Evolutionary conservation across 2,329 filamentous ascomycete genomes (phyloP).

Genomic region (Xylariaceae sp.): DNA sequence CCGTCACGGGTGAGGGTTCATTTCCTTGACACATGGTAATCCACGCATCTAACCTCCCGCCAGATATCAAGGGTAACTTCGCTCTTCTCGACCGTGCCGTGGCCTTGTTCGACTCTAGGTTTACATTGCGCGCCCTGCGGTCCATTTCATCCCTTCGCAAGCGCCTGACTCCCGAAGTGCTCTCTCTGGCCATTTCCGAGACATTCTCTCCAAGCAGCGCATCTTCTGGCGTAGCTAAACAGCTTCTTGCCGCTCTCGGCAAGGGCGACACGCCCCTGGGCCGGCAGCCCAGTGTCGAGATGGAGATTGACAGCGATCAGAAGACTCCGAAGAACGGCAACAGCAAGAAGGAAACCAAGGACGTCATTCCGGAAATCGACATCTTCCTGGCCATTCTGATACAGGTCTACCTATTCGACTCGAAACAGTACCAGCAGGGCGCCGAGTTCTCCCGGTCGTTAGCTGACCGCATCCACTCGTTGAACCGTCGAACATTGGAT

Average conservation of each 20-base stretch:
- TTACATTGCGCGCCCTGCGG: slow-evolving; percentile 86
- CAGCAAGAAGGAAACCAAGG: slow-evolving; percentile 65
- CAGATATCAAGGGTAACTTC: slow-evolving; percentile 96
- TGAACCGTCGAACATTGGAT: slow-evolving; percentile 92
- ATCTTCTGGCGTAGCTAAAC: slow-evolving; percentile 61
- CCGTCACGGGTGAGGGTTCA: slow-evolving; percentile 55
- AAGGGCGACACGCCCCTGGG: slow-evolving; percentile 60
- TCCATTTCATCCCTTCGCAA: slow-evolving; percentile 96
- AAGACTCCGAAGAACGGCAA: slow-evolving; percentile 50
- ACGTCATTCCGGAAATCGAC: slow-evolving; percentile 79
- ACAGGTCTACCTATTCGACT: slow-evolving; percentile 85
- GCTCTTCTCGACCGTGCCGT: slow-evolving; percentile 87
- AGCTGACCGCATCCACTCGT: slow-evolving; percentile 74
- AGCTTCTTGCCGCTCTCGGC: slow-evolving; percentile 64
- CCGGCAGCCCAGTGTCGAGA: slow-evolving; percentile 54
- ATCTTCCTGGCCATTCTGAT: slow-evolving; percentile 81
- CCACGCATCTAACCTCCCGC: slow-evolving; percentile 8
- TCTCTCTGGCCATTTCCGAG: slow-evolving; percentile 74
- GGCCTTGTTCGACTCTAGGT: slow-evolving; percentile 87
- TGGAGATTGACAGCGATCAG: slow-evolving; percentile 65
- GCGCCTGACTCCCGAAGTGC: slow-evolving; percentile 73
- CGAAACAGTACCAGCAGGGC: slow-evolving; percentile 73
- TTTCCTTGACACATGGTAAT: no score
- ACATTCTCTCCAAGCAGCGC: slow-evolving; percentile 61
- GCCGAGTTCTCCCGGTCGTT: slow-evolving; percentile 79